These are phyloP conservation scores for Syzygium grande DNA, from an alignment of 345 rosid species.

Conservation along the genomic window DNA sequence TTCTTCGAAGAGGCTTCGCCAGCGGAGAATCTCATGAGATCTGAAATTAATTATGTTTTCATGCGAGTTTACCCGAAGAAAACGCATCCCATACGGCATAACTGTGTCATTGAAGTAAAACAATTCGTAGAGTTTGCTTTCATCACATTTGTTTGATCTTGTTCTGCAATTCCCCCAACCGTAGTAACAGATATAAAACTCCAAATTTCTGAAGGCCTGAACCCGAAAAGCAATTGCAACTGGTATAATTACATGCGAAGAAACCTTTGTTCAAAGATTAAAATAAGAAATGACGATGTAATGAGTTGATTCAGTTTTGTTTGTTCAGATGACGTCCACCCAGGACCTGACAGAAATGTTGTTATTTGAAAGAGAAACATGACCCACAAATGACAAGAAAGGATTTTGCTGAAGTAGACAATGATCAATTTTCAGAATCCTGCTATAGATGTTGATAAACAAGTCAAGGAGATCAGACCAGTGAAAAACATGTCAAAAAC, in stretches of 20 bases:
- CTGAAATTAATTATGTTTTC: neutral
- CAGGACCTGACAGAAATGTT: neutral
- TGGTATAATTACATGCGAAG: neutral
- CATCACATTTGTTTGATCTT: constrained; percentile 37
- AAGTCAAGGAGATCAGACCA: neutral
- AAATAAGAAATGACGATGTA: neutral
- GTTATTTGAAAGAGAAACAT: neutral
- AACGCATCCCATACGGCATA: constrained; percentile 67
- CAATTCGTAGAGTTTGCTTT: constrained; percentile 25
- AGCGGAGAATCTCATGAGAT: neutral
- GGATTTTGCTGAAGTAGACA: neutral
- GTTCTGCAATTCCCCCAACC: constrained; percentile 8
- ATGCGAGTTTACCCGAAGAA: constrained; percentile 42
- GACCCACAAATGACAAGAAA: neutral
- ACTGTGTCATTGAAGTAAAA: constrained; percentile 45
- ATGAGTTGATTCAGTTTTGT: neutral
- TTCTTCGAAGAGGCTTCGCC: too few species aligned
- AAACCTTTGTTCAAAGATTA: neutral
- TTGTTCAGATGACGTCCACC: neutral
- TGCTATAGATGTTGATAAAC: neutral
- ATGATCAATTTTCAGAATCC: neutral
- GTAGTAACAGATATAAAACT: constrained; percentile 8
- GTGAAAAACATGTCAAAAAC: neutral
- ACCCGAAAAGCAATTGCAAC: neutral
- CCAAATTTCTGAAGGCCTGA: neutral